These are phyloP conservation scores for Lentinula detonsa DNA, from an alignment of 768 basidiomycete genomes.

Conservation along the genomic window DNA sequence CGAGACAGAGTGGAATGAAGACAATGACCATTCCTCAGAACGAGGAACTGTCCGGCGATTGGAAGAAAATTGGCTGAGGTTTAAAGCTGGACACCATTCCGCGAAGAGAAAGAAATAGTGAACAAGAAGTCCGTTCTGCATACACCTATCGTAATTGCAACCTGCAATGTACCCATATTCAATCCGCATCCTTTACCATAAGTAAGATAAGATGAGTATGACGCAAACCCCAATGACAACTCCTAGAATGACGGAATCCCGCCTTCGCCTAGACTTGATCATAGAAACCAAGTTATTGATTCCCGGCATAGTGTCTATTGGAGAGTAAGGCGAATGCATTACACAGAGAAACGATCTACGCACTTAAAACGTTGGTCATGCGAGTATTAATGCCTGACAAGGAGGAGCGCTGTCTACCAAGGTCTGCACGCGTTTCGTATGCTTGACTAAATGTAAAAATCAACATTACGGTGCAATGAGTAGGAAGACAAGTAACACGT, in stretches of 20 bases:
- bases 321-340: background rate
- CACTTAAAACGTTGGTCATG: constrained; percentile 80
- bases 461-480: background rate
- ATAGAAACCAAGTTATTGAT: constrained; percentile 86
- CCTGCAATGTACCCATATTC: background rate
- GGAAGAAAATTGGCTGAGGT: constrained; percentile 66
- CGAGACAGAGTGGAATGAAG: constrained; percentile 53
- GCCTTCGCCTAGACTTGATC: constrained; percentile 86
- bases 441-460: constrained; percentile 64
- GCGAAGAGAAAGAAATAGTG: constrained; percentile 3
- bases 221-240: constrained; percentile 82
- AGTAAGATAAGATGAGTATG: constrained; percentile 45
- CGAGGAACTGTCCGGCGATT: constrained; percentile 67
- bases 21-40: constrained; percentile 21
- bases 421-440: constrained; percentile 93
- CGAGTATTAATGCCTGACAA: constrained; percentile 77
- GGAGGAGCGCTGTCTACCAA: constrained; percentile 72
- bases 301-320: constrained; percentile 82
- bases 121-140: background rate
- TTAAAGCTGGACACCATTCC: constrained; percentile 43
- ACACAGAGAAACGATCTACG: constrained; percentile 17
- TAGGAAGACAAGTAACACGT: constrained; percentile 20
- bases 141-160: background rate
- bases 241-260: constrained; percentile 88
- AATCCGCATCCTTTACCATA: constrained; percentile 29